phyloP scores from a whole-genome alignment of 2,329 filamentous ascomycete genomes.

The Fusarium transvaalense region DNA sequence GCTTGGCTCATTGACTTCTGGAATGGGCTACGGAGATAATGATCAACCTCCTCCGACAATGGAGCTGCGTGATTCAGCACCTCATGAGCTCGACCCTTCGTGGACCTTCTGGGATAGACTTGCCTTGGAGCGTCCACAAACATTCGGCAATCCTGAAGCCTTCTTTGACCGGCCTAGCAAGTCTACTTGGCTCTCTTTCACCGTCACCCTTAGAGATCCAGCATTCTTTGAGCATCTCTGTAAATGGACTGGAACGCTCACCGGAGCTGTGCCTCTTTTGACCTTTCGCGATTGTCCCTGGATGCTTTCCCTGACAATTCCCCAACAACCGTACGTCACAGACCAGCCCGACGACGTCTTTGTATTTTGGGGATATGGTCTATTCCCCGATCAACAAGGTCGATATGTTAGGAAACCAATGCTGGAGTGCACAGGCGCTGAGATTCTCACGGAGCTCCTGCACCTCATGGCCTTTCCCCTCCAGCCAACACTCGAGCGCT shows the following conservation, averaged over 20 bases:
- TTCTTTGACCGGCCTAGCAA: slow-evolving; percentile 49
- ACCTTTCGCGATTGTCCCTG: slow-evolving; percentile 48
- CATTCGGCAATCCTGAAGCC: slow-evolving; percentile 45
- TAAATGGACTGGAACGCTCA: slow-evolving; percentile 44
- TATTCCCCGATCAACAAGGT: slow-evolving; percentile 45
- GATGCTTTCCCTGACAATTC: slow-evolving; percentile 46
- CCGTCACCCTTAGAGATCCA: slow-evolving; percentile 40
- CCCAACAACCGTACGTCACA: slow-evolving; percentile 43
- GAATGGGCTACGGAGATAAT: slow-evolving; percentile 47
- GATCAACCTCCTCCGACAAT: slow-evolving; percentile 42
- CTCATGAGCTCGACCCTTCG: slow-evolving; percentile 42
- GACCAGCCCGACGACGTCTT: slow-evolving; percentile 43
- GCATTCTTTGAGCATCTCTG: slow-evolving; percentile 42
- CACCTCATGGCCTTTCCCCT: slow-evolving; percentile 45
- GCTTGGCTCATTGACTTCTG: slow-evolving; percentile 44
- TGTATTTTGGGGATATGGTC: slow-evolving; percentile 47
- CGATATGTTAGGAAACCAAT: slow-evolving; percentile 45
- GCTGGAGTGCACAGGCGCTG: slow-evolving; percentile 45
- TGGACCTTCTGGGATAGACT: slow-evolving; percentile 48
- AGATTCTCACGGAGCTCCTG: slow-evolving; percentile 46
- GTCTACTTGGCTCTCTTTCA: slow-evolving; percentile 48
- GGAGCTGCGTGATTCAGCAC: slow-evolving; percentile 47
- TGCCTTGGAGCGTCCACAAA: slow-evolving; percentile 36
- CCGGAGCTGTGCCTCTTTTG: slow-evolving; percentile 41
- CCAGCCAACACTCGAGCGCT: slow-evolving; percentile 41